Percentiles rank a stretch among this genome's conserved stretches.
Evolutionary conservation across 2,329 filamentous ascomycete genomes (phyloP).

Genomic region (Fonsecaea monophora): DNA sequence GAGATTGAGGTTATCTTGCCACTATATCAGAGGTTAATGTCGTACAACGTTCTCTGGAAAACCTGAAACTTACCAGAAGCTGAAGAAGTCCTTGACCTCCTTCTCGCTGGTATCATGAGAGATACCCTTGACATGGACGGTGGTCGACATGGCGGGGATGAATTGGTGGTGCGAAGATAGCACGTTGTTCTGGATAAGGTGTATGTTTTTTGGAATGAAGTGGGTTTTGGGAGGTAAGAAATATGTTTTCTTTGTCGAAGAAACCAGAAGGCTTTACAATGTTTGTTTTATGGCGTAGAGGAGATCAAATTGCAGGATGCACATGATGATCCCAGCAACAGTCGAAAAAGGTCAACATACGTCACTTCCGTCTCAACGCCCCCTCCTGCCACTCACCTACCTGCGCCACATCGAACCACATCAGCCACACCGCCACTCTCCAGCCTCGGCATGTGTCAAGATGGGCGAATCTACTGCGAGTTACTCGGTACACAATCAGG

Average conservation of each 20-base stretch:
- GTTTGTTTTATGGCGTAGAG: background rate
- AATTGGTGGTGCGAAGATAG: background rate
- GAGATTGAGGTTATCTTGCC: slow-evolving; percentile 90
- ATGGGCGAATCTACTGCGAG: too few relatives aligned
- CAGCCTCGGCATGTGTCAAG: too few relatives aligned
- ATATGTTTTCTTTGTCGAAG: background rate
- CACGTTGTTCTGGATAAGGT: background rate
- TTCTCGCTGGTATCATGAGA: slow-evolving; percentile 80
- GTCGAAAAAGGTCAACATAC: background rate
- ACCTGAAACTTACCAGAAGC: slow-evolving; percentile 73
- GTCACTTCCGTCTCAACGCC: background rate
- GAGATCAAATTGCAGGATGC: slow-evolving; percentile 1
- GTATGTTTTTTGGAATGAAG: background rate
- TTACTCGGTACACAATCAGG: too few relatives aligned
- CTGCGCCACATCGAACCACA: slow-evolving; percentile 6
- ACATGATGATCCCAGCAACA: background rate
- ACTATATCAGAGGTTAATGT: slow-evolving; percentile 53
- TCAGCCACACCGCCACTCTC: background rate
- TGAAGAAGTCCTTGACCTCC: slow-evolving; percentile 90
- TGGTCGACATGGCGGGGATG: slow-evolving; percentile 58
- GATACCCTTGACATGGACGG: slow-evolving; percentile 91
- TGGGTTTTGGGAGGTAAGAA: background rate
- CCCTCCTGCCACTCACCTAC: background rate
- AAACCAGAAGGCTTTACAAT: background rate
- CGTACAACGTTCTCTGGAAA: background rate